phyloP scores from a whole-genome alignment of 805 yeast species.

The Starmerella roubikii region DNA sequence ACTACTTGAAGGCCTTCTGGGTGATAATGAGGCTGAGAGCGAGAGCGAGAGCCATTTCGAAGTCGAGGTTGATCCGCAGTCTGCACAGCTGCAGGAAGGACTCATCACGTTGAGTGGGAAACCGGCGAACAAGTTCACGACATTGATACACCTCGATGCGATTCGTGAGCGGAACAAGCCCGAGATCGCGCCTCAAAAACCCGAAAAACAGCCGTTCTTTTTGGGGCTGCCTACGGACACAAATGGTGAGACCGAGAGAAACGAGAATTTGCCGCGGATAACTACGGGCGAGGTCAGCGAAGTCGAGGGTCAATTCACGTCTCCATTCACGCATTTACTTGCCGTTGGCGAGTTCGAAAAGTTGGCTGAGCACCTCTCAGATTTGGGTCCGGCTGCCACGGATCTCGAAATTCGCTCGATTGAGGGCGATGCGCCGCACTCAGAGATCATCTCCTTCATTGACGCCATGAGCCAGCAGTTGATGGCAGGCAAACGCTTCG shows the following conservation, averaged over 20 bases:
- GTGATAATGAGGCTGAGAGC: conserved; percentile 26
- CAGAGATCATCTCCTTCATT: conserved; percentile 53
- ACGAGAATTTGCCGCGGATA: background rate
- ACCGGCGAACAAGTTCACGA: conserved; percentile 66
- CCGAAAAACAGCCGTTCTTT: conserved; percentile 73
- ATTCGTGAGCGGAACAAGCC: conserved; percentile 85
- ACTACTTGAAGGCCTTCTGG: conserved; percentile 57
- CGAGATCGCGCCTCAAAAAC: conserved; percentile 71
- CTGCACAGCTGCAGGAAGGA: conserved; percentile 44
- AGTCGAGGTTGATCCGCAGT: conserved; percentile 25
- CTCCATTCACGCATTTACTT: conserved; percentile 13
- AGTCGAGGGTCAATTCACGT: conserved; percentile 20
- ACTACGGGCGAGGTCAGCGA: conserved; percentile 5
- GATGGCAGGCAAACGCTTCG: conserved; percentile 45
- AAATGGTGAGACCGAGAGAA: background rate
- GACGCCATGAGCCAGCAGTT: conserved; percentile 54
- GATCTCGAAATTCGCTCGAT: conserved; percentile 83
- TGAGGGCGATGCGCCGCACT: conserved; percentile 44
- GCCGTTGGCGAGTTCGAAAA: conserved; percentile 27
- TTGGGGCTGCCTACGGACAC: conserved; percentile 29
- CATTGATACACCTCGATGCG: conserved; percentile 66
- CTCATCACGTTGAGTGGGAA: conserved; percentile 62
- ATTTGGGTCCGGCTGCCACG: conserved; percentile 58
- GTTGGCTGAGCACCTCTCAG: conserved; percentile 43
- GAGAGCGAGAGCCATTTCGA: conserved; percentile 25